Conservation (phyloP, 164 flowering plant genomes). For the Chimonanthus salicifolius region DNA sequence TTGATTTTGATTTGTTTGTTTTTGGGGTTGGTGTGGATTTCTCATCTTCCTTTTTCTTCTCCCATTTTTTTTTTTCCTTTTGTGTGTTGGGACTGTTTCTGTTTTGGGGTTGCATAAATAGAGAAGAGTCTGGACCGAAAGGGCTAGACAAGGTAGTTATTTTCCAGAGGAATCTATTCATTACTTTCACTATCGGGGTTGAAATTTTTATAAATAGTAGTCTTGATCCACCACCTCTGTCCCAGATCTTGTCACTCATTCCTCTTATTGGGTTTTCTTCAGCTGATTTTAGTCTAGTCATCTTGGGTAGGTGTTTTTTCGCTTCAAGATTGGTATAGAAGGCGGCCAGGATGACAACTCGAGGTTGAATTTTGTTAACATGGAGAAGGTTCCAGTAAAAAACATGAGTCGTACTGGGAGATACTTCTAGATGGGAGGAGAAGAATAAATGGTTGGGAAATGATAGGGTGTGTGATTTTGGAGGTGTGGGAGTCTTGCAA, state of each 20-base stretch:
- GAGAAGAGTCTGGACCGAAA: constrained; percentile 12
- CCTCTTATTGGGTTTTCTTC: neutral
- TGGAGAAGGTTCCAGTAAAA: constrained; percentile 7
- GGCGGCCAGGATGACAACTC: neutral
- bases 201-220: constrained; percentile 8
- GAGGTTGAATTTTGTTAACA: constrained; percentile 10
- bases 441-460: constrained; percentile 14
- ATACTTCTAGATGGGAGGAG: constrained; percentile 11
- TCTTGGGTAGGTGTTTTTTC: neutral
- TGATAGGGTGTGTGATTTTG: constrained; percentile 19
- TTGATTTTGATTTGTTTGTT: constrained; percentile 11
- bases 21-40: neutral
- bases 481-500: constrained; percentile 9
- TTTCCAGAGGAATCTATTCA: neutral
- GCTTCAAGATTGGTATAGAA: neutral
- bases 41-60: neutral
- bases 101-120: neutral
- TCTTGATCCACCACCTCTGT: constrained; percentile 14
- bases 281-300: neutral
- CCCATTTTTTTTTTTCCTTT: neutral
- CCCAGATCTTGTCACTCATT: constrained; percentile 20
- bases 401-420: neutral
- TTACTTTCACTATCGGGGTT: constrained; percentile 7
- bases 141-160: neutral
- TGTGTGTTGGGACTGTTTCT: neutral